Evolutionary conservation across 257 asterid genomes (phyloP).

Genomic region (Gentiana straminea): DNA sequence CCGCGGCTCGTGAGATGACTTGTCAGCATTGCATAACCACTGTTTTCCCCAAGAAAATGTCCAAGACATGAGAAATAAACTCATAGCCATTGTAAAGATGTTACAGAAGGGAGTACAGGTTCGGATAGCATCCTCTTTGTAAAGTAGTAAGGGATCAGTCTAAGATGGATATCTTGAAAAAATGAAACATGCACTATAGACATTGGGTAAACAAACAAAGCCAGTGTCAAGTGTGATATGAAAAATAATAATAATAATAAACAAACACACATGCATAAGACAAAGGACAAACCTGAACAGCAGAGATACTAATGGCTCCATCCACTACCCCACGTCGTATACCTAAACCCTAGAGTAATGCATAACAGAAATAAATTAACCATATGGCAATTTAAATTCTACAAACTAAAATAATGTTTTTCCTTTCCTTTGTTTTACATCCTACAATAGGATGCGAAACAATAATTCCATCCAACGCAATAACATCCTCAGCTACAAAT

Average conservation of each 20-base stretch:
- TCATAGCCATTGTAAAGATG: too few species aligned
- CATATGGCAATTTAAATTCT: neutral
- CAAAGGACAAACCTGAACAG: slow-evolving; percentile 69
- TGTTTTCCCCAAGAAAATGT: slow-evolving; percentile 22
- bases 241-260: too few species aligned
- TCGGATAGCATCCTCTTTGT: too few species aligned
- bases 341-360: slow-evolving; percentile 61
- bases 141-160: too few species aligned
- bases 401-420: neutral
- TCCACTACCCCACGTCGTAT: slow-evolving; percentile 84
- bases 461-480: neutral
- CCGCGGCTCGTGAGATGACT: slow-evolving; percentile 89
- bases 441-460: neutral
- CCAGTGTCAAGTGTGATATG: too few species aligned
- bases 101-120: too few species aligned
- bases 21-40: slow-evolving; percentile 99
- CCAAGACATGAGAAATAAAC: slow-evolving; percentile 3
- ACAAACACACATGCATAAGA: neutral
- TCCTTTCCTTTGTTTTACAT: neutral
- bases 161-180: too few species aligned
- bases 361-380: neutral
- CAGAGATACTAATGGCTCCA: slow-evolving; percentile 98
- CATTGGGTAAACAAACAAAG: too few species aligned
- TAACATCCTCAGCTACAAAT: neutral
- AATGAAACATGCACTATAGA: too few species aligned